Conservation (phyloP, 495 filamentous ascomycete genomes). For the Friedmanniomyces simplex region DNA sequence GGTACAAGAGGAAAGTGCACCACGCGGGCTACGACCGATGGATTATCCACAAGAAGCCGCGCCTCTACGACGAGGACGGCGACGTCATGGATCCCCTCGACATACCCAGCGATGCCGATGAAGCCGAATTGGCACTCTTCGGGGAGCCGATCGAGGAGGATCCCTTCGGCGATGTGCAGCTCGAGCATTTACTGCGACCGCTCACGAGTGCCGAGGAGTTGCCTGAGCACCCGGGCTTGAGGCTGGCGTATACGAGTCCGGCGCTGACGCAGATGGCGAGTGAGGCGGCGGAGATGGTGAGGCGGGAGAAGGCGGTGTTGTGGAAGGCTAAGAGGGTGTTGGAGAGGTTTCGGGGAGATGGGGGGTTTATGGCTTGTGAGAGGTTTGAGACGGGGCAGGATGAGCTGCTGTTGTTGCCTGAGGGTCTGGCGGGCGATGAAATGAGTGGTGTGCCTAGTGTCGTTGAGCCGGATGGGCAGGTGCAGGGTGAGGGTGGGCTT, state of each 20-base stretch:
- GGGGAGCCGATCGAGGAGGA: conserved; percentile 66
- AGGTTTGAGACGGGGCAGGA: conserved; percentile 47
- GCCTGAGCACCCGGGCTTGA: conserved; percentile 70
- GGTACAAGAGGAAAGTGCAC: conserved; percentile 74
- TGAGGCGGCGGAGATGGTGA: conserved; percentile 58
- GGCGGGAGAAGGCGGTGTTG: conserved; percentile 62
- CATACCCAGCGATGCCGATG: conserved; percentile 56
- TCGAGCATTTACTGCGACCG: conserved; percentile 56
- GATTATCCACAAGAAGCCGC: conserved; percentile 68
- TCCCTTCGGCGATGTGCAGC: conserved; percentile 1
- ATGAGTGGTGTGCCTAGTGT: conserved; percentile 8
- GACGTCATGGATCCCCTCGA: conserved; percentile 66
- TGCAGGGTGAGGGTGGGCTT: neutral
- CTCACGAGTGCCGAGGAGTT: conserved; percentile 80
- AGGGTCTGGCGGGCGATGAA: neutral
- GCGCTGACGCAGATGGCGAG: conserved; percentile 67
- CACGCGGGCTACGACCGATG: conserved; percentile 76
- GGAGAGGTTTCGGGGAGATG: conserved; percentile 71
- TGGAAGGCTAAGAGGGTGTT: conserved; percentile 71
- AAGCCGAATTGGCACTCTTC: conserved; percentile 75
- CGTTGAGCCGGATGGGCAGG: neutral
- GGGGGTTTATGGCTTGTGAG: conserved; percentile 66
- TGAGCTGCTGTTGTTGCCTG: conserved; percentile 24
- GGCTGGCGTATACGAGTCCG: conserved; percentile 68
- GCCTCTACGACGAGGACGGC: conserved; percentile 72